A percentile compares a stretch with the other conserved stretches of the same genome.
These are phyloP conservation scores for Elymus sibiricus DNA, from an alignment of 176 grass and related monocot species.

Conservation along the genomic window DNA sequence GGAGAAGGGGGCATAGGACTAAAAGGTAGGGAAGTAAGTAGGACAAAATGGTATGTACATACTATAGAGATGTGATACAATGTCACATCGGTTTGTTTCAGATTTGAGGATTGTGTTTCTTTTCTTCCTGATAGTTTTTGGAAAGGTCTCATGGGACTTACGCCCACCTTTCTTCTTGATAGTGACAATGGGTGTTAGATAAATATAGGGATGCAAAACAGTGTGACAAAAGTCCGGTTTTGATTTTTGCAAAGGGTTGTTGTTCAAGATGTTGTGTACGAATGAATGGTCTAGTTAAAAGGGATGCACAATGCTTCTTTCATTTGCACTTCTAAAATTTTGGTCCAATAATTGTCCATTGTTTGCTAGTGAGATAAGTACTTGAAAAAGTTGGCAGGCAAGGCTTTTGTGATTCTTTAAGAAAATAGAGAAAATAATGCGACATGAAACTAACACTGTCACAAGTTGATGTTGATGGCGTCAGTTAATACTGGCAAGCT, in stretches of 20 bases:
- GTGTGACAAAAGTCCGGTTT: slow-evolving; percentile 30
- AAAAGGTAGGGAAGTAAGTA: neutral
- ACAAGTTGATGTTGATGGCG: neutral
- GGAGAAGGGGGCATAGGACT: slow-evolving; percentile 43
- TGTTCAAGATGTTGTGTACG: slow-evolving; percentile 29
- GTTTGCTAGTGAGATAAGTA: neutral
- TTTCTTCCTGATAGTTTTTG: slow-evolving; percentile 29
- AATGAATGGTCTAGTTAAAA: slow-evolving; percentile 1
- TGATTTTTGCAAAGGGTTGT: slow-evolving; percentile 30
- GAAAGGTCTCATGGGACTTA: neutral
- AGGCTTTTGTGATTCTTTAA: neutral
- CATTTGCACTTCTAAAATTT: neutral
- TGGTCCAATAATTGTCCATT: neutral
- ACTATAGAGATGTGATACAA: slow-evolving; percentile 45
- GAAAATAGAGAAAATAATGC: slow-evolving; percentile 3
- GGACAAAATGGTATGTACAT: slow-evolving; percentile 2
- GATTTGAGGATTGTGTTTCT: slow-evolving; percentile 16
- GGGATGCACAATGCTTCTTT: neutral
- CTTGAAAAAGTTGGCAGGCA: neutral
- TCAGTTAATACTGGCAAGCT: neutral
- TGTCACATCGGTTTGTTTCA: slow-evolving; percentile 28
- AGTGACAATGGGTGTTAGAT: slow-evolving; percentile 24
- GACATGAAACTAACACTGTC: neutral
- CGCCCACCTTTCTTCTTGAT: slow-evolving; percentile 25
- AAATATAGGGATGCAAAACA: slow-evolving; percentile 22